Conservation (phyloP, 2,329 filamentous ascomycete genomes). For the Botrytis sinoallii region DNA sequence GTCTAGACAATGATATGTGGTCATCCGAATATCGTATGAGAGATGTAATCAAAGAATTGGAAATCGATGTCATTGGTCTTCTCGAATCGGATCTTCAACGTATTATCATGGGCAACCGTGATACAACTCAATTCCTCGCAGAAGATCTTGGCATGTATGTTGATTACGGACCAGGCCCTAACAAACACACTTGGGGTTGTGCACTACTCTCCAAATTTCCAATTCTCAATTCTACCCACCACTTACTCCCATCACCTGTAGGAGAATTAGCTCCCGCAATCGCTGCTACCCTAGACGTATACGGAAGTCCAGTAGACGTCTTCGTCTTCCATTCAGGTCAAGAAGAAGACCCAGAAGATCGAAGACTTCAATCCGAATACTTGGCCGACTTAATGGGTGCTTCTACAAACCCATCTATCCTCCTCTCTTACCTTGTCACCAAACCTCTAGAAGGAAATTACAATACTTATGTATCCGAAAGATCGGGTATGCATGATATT, state of each 20-base stretch:
- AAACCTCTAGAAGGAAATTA: conserved; percentile 92
- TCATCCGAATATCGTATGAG: conserved; percentile 92
- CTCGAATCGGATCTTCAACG: conserved; percentile 91
- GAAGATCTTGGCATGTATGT: conserved; percentile 99
- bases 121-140: conserved; percentile 90
- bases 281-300: conserved; percentile 91
- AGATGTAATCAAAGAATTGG: conserved; percentile 86
- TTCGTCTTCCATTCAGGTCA: conserved; percentile 99
- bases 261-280: conserved; percentile 95
- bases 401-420: conserved; percentile 73
- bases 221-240: conserved; percentile 94
- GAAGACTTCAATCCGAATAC: conserved; percentile 82
- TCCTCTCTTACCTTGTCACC: conserved; percentile 90
- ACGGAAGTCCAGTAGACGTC: conserved; percentile 84
- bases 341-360: conserved; percentile 91
- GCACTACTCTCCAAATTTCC: conserved; percentile 95
- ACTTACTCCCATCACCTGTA: conserved; percentile 87
- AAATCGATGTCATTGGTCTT: conserved; percentile 94
- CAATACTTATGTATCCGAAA: conserved; percentile 85
- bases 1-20: conserved; percentile 98
- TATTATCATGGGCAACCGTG: conserved; percentile 99
- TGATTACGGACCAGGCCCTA: conserved; percentile 93
- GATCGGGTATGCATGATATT: conserved; percentile 91
- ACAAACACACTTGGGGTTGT: conserved; percentile 98
- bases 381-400: conserved; percentile 84